Percentiles rank a stretch among this genome's conserved stretches.
phyloP scores from a whole-genome alignment of 495 filamentous ascomycete genomes.

The Penicillium atrosanguineum region DNA sequence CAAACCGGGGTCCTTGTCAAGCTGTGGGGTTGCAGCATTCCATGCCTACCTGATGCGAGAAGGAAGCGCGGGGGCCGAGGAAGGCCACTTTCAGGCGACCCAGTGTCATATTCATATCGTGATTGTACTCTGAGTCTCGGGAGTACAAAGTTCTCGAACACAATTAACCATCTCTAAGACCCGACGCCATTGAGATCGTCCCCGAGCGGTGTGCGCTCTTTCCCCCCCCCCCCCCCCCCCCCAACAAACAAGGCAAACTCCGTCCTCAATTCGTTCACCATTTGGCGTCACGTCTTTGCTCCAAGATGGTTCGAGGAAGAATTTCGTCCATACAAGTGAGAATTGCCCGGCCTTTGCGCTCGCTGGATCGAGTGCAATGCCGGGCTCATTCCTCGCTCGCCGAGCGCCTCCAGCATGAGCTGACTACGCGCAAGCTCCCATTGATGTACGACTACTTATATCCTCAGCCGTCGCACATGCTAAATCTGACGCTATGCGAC shows the following conservation, averaged over 20 bases:
- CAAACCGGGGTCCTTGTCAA: constrained; percentile 10
- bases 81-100: constrained; percentile 60
- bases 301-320: background rate
- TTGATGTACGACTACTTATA: constrained; percentile 62
- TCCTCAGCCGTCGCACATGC: constrained; percentile 61
- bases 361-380: constrained; percentile 2
- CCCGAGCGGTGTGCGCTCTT: constrained; percentile 23
- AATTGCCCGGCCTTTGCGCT: constrained; percentile 5
- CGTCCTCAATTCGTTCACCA: background rate
- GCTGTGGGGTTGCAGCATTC: constrained; percentile 7
- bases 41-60: constrained; percentile 80
- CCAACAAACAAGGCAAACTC: constrained; percentile 39
- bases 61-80: constrained; percentile 79
- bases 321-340: background rate
- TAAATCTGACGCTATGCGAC: constrained; percentile 60
- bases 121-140: background rate
- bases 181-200: background rate
- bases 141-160: background rate
- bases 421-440: constrained; percentile 51
- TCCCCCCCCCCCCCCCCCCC: too few relatives aligned
- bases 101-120: constrained; percentile 12
- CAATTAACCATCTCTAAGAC: background rate
- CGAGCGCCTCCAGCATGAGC: constrained; percentile 28
- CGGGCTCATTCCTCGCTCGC: constrained; percentile 29
- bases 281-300: background rate